A percentile compares a stretch with the other conserved stretches of the same genome.
These are phyloP conservation scores for Aureobasidium vineae DNA, from an alignment of 2,329 filamentous ascomycete species.

Conservation along the genomic window DNA sequence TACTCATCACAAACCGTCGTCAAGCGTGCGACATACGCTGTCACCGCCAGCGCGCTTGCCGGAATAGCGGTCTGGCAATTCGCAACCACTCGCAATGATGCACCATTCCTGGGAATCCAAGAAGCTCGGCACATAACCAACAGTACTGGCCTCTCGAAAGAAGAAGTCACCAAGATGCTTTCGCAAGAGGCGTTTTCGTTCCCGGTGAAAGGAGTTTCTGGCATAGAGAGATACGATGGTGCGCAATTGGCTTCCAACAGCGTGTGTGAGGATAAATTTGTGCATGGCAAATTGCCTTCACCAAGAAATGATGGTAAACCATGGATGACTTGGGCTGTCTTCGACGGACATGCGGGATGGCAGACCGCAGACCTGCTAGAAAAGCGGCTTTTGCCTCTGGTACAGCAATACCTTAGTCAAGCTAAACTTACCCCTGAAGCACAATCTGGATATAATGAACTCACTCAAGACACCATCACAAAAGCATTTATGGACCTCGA, in stretches of 20 bases:
- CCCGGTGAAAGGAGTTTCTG: neutral
- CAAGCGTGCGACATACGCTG: neutral
- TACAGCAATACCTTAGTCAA: conserved; percentile 31
- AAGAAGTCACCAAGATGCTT: conserved; percentile 5
- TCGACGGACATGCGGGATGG: conserved; percentile 44
- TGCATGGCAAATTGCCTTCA: neutral
- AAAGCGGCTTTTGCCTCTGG: conserved; percentile 30
- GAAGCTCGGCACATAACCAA: neutral
- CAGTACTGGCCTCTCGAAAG: neutral
- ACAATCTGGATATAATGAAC: conserved; percentile 33
- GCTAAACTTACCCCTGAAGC: conserved; percentile 30
- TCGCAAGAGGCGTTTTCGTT: neutral
- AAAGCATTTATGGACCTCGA: conserved; percentile 44
- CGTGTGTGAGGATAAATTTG: conserved; percentile 23
- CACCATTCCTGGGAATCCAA: neutral
- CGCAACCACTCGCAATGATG: neutral
- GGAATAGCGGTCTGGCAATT: conserved; percentile 1
- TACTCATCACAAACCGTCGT: neutral
- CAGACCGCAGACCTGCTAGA: conserved; percentile 35
- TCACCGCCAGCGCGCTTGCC: neutral
- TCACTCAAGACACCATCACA: conserved; percentile 41
- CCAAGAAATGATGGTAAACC: neutral
- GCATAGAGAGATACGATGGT: conserved; percentile 6
- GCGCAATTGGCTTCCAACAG: conserved; percentile 23
- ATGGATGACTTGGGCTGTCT: conserved; percentile 43